Evolutionary conservation across 768 basidiomycete species (phyloP), one percentile per base, ranked within the genome.

Genomic region (Cyclocybe cylindracea): DNA sequence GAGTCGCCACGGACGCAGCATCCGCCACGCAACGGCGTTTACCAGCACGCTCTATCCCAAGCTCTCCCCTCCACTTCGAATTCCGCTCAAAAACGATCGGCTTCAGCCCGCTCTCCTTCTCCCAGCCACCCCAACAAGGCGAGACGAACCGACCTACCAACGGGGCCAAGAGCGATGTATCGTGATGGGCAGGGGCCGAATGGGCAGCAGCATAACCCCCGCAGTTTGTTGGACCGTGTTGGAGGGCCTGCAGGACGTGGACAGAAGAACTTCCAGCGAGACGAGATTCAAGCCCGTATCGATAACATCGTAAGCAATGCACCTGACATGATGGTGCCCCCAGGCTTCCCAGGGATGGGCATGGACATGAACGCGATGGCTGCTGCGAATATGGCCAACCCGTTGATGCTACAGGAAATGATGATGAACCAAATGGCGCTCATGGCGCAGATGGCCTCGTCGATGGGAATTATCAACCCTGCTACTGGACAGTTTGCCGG

Each of bases 381-480:
- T 39, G 75, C 66, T 24, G 65, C 76, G 35, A 75, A 70, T 50
- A 82, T 82, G 73, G 70, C 78, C 41, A 91, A 86, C 60, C 86
- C 88, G 37, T 57, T 90, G 54, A 70, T 87, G 69, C 69, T 95
- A 59, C 93, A 94, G 68, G 92, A 92, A 65, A 87, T 94, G 80
- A 86, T 94, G 84, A 86, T 90, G 82, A 89, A 82, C 67, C 88
- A 94, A 66, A 91, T 92, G 89, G 87, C 91, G 24, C 78, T 95
- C 62, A 94, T 95, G 94, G 85, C 89, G 49, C 92, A 94, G 71
- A 90, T 96, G 85, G 89, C 90, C 38, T 78, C 84, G 31, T 85
- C 83, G 34, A 87, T 93, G 82, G 89, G 86, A 29, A 86, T 92
- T 67, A 77, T 90, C 57, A 83, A 81, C 59, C 81, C 85, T 10